These are phyloP conservation scores for Castanea sativa DNA, from an alignment of 306 rosid species.

Conservation along the genomic window DNA sequence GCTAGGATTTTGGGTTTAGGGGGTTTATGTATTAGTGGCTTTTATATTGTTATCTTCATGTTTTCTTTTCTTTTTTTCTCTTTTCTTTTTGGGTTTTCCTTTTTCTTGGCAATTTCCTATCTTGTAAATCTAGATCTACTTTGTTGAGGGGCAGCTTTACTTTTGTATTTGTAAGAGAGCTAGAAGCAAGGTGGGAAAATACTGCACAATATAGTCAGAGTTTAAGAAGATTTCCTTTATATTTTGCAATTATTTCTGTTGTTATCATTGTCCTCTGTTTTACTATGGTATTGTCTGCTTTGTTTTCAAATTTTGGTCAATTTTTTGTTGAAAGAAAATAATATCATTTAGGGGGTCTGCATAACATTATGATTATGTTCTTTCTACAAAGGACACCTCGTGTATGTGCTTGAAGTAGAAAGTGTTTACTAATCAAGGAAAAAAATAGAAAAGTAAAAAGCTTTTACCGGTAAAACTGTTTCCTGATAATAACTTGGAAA, in stretches of 20 bases:
- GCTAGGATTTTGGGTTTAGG: conserved; percentile 58
- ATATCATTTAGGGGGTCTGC: too few relatives aligned
- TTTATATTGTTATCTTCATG: conserved; percentile 27
- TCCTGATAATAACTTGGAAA: too few relatives aligned
- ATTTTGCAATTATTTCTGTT: background rate
- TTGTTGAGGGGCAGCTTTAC: conserved; percentile 48
- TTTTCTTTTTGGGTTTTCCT: background rate
- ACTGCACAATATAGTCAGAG: conserved; percentile 60
- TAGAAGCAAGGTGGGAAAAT: conserved; percentile 84
- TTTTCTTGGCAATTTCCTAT: conserved; percentile 59
- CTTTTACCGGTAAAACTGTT: too few relatives aligned
- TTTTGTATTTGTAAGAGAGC: conserved; percentile 59
- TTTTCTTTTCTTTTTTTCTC: conserved; percentile 12
- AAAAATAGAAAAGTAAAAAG: too few relatives aligned
- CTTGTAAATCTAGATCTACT: conserved; percentile 72
- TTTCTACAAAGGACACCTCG: too few relatives aligned
- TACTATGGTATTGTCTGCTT: too few relatives aligned
- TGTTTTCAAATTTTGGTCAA: too few relatives aligned
- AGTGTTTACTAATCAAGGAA: too few relatives aligned
- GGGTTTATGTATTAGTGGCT: conserved; percentile 34
- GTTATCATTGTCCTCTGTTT: background rate
- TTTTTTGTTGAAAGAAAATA: too few relatives aligned
- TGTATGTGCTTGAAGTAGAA: too few relatives aligned
- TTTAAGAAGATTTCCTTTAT: conserved; percentile 20
- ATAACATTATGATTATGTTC: too few relatives aligned